Evolutionary conservation across 257 asterid species (phyloP), one percentile per base, ranked within the genome.

Genomic region (Asclepias syriaca): DNA sequence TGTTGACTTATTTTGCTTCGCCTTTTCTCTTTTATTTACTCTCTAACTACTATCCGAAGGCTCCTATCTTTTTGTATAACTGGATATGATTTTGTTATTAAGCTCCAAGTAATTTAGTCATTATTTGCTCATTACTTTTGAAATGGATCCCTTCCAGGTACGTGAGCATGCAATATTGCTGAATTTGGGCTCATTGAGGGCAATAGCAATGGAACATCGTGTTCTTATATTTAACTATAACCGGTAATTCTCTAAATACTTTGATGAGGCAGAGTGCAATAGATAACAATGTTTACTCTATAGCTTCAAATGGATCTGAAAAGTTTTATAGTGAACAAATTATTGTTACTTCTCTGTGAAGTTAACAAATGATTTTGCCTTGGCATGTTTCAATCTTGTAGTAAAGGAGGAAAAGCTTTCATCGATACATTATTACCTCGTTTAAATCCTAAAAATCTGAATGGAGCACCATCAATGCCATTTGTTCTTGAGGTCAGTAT

Each of bases 391-490:
- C 73, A 32, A 32, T 77, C 65, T 46, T 58, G 76, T 78, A 95
- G 99, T 59, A 88, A 82, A 79, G 99, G 94, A 63, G 99, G 99
- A 77, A 92, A 92, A 85, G 99, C 98, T 76, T 95, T 95, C 80
- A 92, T 92, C 11, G 97, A 95, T 82, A 81, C 92, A 54, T 81
- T 95, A 82, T 78, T 92, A 73, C 99, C 95, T 46, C 99, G 99
- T 77, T 78, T 92, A 76, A 88, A 95, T 74, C 97, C 97, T 40
- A 86, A 90, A 79, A 83, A 74, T 66, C 72, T 77, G 69, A 87
- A 71, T 73, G 97, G 89, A 74, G 86, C 83, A 8, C 97, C 95
- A 79, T 89, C 99, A 32, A 95, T 95, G 99, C 98, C 99, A 67
- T 95, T 95, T 81, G 89, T 89, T 60, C 89, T 95, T 70, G 99